Base-by-base conservation (phyloP, 2,329 filamentous ascomycete species). In the Hyphodiscus sp. region DNA sequence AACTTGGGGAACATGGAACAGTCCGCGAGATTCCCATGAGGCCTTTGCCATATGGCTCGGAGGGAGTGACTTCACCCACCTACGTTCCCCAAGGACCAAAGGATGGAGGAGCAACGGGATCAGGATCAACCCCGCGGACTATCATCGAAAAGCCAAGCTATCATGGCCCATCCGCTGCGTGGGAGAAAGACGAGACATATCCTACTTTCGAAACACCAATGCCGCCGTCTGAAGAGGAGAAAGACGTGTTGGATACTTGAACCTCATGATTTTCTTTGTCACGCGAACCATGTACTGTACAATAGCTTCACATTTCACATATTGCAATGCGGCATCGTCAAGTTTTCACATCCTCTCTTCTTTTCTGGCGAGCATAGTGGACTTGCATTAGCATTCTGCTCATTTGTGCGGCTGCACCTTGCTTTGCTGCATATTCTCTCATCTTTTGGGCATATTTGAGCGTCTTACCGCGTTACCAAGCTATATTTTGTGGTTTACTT, bases 1-100 rank as follows among this genome's bases (percentile, higher is more conserved):
- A 73, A 66, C 71, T 85, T 23, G 74, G 73, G 45, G 69, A 65
- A 30, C 67, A 66, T 52, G 55, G 47, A 48, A 18, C 56, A 60
- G 65, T 53, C 55, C 61, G 56, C 23, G 65, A 76, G 50, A 74
- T 81, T 41, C 77, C 80, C 45, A 68, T 70, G 49, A 72, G 79
- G 51, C 65, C 74, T 51, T 63, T 81, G 41, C 79, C 79, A 26
- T 80, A 75, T 64, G 77, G 79, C 50, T 81, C 79, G 2, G 77
- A 80, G 60, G 71, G 69, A 48, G 62, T 71, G 45, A 63, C 63
- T 49, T 75, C 74, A 44, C 73, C 75, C 45, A 74, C 72, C 49
- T 76, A 77, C 64, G 68, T 73, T 54, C 66, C 72, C 54, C 72
- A 69, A 47, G 66, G 68, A 18, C 67, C 71, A 10, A 56, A 65